A percentile compares a stretch with the other conserved stretches of the same genome.
Evolutionary conservation across 73 alveolate species (phyloP).

Genomic region (Paramecium caudatum): DNA sequence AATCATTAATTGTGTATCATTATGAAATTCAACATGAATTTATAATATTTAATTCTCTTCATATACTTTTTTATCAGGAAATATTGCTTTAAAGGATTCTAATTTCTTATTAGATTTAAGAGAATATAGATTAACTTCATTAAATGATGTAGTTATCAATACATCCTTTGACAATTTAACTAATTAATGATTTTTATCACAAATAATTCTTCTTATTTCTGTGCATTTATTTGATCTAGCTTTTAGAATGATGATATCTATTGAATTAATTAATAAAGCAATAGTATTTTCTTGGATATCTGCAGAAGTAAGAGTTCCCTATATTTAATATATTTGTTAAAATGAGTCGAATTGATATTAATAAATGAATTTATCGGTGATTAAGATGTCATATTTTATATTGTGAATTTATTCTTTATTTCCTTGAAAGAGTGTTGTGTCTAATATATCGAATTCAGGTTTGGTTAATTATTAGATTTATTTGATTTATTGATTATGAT

Average conservation of each 20-base stretch:
- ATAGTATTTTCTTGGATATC: too few species aligned
- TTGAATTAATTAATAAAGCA: too few species aligned
- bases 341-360: background rate
- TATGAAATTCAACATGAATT: background rate
- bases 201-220: too few species aligned
- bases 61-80: slow-evolving; percentile 6
- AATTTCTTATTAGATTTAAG: background rate
- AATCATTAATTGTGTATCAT: background rate
- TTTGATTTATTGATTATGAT: too few species aligned
- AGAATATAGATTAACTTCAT: background rate
- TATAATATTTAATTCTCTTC: background rate
- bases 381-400: background rate
- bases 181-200: background rate
- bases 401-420: background rate
- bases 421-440: too few species aligned
- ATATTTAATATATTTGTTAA: background rate
- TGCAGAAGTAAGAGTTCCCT: too few species aligned
- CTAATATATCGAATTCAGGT: too few species aligned
- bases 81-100: background rate
- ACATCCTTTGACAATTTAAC: background rate
- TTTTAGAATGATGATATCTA: too few species aligned
- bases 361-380: background rate
- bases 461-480: too few species aligned
- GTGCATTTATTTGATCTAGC: too few species aligned
- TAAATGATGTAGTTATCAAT: background rate